Evolutionary conservation across 2,329 filamentous ascomycete species (phyloP).

Genomic region (Aspergillus ibericus): DNA sequence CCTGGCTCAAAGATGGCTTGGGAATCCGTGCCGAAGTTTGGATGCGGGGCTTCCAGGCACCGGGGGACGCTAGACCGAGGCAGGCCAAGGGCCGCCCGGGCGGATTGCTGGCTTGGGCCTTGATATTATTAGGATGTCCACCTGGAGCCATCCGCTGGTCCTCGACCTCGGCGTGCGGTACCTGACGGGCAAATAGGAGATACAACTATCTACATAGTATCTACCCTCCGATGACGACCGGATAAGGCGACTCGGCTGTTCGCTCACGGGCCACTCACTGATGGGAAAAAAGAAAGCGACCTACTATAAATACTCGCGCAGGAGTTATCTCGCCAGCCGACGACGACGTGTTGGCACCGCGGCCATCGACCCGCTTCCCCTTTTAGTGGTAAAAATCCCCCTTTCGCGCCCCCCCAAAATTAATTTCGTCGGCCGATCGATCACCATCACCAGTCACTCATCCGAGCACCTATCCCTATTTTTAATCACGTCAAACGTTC

Average conservation of each 20-base stretch:
- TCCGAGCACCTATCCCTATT: constrained; percentile 17
- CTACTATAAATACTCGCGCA: constrained; percentile 18
- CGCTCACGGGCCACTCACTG: too few species aligned
- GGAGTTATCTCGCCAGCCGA: constrained; percentile 37
- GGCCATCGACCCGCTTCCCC: constrained; percentile 27
- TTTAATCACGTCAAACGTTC: constrained; percentile 11
- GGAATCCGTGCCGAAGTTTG: neutral
- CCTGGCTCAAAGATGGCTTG: neutral
- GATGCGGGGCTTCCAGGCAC: constrained; percentile 9
- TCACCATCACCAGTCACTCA: constrained; percentile 17
- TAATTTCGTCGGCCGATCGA: constrained; percentile 22
- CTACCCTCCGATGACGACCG: too few species aligned
- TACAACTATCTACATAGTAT: too few species aligned
- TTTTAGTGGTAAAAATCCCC: constrained; percentile 27
- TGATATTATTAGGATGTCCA: neutral
- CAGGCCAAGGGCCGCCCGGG: neutral
- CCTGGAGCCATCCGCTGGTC: too few species aligned
- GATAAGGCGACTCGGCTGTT: too few species aligned
- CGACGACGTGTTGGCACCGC: constrained; percentile 16
- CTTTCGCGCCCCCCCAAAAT: constrained; percentile 21
- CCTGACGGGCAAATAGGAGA: too few species aligned
- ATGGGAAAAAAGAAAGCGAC: neutral
- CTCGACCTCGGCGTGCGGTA: too few species aligned
- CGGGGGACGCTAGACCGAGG: constrained; percentile 1
- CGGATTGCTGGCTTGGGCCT: neutral